Base-by-base conservation (phyloP, 257 asterid species). In the Verbena officinalis region DNA sequence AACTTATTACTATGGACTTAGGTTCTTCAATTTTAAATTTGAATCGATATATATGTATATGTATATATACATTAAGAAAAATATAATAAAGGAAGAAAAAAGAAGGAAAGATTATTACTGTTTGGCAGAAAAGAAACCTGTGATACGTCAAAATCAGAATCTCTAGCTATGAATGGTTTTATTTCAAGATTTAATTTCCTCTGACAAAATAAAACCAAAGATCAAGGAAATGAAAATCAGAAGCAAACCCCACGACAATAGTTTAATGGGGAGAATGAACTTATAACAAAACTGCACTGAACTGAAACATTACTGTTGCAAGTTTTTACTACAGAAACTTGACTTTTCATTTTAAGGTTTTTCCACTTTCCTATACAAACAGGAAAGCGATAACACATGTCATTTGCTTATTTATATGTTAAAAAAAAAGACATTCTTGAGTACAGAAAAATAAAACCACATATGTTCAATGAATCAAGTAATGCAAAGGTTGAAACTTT, bases 131-230 rank as follows among this genome's bases (percentile, higher is more conserved):
- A 68, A 68, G 71, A 49, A 42, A 74, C 64, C 59, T 68, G 75
- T 68, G 93, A 77, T 48, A 71, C 10, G 89, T 83, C 86, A 73
- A 80, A 82, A 80, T 80, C 93, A 83, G 83, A 80, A 85, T 78
- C 87, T 79, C 60, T 38, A 45, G 57, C 77, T 31, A 52, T 72
- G 72, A 79, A 74, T 43, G 70, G 64, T 71, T 77, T 60, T 59
- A 34, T 59, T 69, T 69, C 68, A 75, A 73, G 77, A 73, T 73
- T 52, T 27, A 67, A 45, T 77, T 75, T 71, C 62, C 9, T 72
- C 89, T 73, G 86, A 82, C 91, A 79, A 55, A n/a, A 60, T 64
- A 67, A 65, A 21, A 56, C 55, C 55, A 77, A 69, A 64, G 66
- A 73, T 62, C 34, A 57, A 45, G 16, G 48, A 71, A 64, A 16